Conservation (phyloP, 108 stramenopile species). For the Pseudonitzschia delicatissima region DNA sequence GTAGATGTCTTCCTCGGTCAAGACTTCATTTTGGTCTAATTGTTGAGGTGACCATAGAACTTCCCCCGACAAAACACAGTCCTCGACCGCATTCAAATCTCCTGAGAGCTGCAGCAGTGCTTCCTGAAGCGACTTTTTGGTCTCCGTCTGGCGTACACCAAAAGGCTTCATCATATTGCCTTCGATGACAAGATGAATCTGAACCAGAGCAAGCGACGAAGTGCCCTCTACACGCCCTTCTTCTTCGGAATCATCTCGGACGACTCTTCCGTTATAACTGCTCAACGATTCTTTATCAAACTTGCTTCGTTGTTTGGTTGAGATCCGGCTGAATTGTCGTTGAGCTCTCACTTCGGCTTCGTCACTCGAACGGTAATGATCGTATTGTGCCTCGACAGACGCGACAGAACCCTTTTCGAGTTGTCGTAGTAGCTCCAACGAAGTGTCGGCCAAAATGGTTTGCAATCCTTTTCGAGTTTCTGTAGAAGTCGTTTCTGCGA, state of each 20-base stretch:
- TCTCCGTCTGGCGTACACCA: neutral
- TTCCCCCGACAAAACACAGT: slow-evolving; percentile 34
- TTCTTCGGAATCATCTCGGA: neutral
- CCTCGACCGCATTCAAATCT: neutral
- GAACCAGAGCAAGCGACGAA: slow-evolving; percentile 11
- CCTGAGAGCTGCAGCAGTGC: slow-evolving; percentile 1
- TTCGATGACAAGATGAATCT: slow-evolving; percentile 11
- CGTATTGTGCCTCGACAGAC: slow-evolving; percentile 38
- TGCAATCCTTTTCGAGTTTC: slow-evolving; percentile 62
- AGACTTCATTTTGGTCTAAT: slow-evolving; percentile 9
- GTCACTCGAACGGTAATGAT: slow-evolving; percentile 31
- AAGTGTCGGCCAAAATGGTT: slow-evolving; percentile 44
- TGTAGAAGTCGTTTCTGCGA: slow-evolving; percentile 40
- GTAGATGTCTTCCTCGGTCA: slow-evolving; percentile 29
- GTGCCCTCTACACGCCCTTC: neutral
- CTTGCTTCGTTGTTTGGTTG: slow-evolving; percentile 56
- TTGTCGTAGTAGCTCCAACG: slow-evolving; percentile 59
- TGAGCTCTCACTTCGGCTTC: slow-evolving; percentile 33
- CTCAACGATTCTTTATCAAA: slow-evolving; percentile 54
- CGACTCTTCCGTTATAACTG: slow-evolving; percentile 10
- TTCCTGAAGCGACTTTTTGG: neutral
- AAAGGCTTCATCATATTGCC: slow-evolving; percentile 10
- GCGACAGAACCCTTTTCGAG: slow-evolving; percentile 38
- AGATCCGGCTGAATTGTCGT: slow-evolving; percentile 40
- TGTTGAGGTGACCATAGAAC: slow-evolving; percentile 53